Percentiles rank a stretch among this genome's conserved stretches.
Evolutionary conservation across 805 yeast species (phyloP).

Genomic region (Saccharomycopsis sp.): DNA sequence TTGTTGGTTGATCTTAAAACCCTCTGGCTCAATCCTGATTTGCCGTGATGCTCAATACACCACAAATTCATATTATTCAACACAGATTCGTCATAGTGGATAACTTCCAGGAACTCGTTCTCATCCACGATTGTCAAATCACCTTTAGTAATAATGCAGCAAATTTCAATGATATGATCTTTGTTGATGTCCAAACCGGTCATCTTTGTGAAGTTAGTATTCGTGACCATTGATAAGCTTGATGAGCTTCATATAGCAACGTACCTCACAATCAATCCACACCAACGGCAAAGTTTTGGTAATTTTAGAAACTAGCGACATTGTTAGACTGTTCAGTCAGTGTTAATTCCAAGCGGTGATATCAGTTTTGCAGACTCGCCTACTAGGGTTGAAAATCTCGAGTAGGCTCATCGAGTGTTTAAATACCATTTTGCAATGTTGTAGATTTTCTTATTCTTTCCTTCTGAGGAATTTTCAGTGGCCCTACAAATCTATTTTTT

Average conservation of each 20-base stretch:
- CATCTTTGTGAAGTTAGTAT: constrained; percentile 40
- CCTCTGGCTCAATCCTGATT: constrained; percentile 66
- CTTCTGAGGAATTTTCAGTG: no score
- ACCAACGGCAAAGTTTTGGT: constrained; percentile 42
- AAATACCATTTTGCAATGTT: no score
- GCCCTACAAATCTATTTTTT: no score
- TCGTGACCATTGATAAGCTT: neutral
- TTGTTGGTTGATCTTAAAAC: constrained; percentile 52
- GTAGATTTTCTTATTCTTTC: no score
- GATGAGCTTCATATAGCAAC: constrained; percentile 10
- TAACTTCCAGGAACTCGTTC: constrained; percentile 72
- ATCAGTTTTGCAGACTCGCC: no score
- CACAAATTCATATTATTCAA: constrained; percentile 79
- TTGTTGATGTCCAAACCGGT: constrained; percentile 78
- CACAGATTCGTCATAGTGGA: constrained; percentile 55
- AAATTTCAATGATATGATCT: constrained; percentile 88
- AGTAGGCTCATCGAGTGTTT: no score
- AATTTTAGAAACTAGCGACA: neutral
- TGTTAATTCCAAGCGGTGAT: no score
- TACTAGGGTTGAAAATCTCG: no score
- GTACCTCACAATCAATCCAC: constrained; percentile 89
- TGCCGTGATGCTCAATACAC: constrained; percentile 80
- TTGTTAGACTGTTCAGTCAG: neutral
- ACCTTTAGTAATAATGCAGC: constrained; percentile 86
- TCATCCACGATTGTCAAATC: constrained; percentile 63